These are phyloP conservation scores for Pichia sp. DNA, from an alignment of 1,139 yeast species.

Conservation along the genomic window DNA sequence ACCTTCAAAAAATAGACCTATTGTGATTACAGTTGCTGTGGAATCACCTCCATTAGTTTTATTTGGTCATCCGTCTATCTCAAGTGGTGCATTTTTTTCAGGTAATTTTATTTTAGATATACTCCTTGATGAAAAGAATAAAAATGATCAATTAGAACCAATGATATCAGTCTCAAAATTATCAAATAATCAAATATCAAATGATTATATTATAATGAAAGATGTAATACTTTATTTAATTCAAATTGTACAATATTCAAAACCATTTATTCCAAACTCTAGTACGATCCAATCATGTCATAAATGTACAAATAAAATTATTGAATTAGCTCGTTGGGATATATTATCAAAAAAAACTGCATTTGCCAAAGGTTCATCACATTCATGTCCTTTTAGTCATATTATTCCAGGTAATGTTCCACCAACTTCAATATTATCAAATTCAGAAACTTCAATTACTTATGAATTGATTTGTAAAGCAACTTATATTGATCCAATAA, in stretches of 20 bases:
- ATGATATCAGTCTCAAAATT: slow-evolving; percentile 21
- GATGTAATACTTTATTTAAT: slow-evolving; percentile 59
- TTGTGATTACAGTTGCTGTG: slow-evolving; percentile 52
- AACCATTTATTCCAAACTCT: slow-evolving; percentile 58
- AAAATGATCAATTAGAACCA: slow-evolving; percentile 10
- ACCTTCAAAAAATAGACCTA: slow-evolving; percentile 28
- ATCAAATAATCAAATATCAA: slow-evolving; percentile 14
- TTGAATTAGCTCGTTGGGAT: slow-evolving; percentile 83
- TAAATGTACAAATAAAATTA: slow-evolving; percentile 48
- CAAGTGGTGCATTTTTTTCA: slow-evolving; percentile 79
- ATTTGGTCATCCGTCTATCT: slow-evolving; percentile 71
- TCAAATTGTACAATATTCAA: slow-evolving; percentile 61
- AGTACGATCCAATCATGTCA: slow-evolving; percentile 45
- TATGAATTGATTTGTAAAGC: slow-evolving; percentile 72
- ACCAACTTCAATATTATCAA: slow-evolving; percentile 58
- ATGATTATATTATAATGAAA: slow-evolving; percentile 37
- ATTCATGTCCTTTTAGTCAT: slow-evolving; percentile 93
- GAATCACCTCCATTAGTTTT: slow-evolving; percentile 90
- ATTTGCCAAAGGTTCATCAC: slow-evolving; percentile 54
- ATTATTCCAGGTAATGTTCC: slow-evolving; percentile 87
- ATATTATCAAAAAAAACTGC: slow-evolving; percentile 54
- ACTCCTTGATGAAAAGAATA: background rate
- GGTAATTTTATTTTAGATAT: slow-evolving; percentile 51
- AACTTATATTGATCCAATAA: slow-evolving; percentile 17
- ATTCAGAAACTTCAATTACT: slow-evolving; percentile 50